Percentiles rank a stretch among this genome's conserved stretches.
These are phyloP conservation scores for Cladophialophora bantiana DNA, from an alignment of 2,329 filamentous ascomycete genomes.

Conservation along the genomic window DNA sequence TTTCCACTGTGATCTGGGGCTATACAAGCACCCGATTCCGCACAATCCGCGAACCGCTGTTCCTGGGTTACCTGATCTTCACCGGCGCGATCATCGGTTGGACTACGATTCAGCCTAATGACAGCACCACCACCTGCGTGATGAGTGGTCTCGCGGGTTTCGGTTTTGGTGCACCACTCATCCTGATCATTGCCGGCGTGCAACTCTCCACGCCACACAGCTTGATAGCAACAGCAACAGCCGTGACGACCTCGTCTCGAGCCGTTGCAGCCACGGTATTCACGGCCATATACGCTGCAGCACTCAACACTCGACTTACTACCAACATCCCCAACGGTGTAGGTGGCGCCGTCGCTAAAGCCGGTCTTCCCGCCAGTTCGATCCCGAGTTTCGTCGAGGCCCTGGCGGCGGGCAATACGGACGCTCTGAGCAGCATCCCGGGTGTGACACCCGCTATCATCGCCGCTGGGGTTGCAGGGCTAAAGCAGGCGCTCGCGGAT, in stretches of 20 bases:
- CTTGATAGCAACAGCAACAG: constrained; percentile 37
- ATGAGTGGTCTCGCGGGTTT: constrained; percentile 31
- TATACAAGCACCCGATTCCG: constrained; percentile 29
- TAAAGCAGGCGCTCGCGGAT: constrained; percentile 36
- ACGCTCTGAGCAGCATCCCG: constrained; percentile 21
- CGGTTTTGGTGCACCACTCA: constrained; percentile 34
- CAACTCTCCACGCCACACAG: constrained; percentile 36
- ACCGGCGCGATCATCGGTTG: constrained; percentile 33
- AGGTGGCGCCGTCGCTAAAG: constrained; percentile 21
- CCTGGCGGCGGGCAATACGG: constrained; percentile 30
- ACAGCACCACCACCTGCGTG: constrained; percentile 16
- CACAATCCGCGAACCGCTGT: constrained; percentile 36
- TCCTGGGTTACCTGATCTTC: constrained; percentile 35
- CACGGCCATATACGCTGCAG: constrained; percentile 35
- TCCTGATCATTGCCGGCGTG: constrained; percentile 37
- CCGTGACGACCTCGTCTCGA: constrained; percentile 34
- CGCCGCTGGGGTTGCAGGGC: constrained; percentile 13
- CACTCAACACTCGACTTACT: constrained; percentile 26
- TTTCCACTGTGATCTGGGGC: constrained; percentile 33
- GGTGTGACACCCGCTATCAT: constrained; percentile 31
- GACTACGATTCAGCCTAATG: constrained; percentile 30
- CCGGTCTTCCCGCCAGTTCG: constrained; percentile 29
- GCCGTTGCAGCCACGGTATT: constrained; percentile 35
- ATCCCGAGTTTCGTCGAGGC: constrained; percentile 30
- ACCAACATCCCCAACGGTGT: constrained; percentile 31